Evolutionary conservation across 2,329 filamentous ascomycete species (phyloP).

Genomic region (Ophiostoma ips): DNA sequence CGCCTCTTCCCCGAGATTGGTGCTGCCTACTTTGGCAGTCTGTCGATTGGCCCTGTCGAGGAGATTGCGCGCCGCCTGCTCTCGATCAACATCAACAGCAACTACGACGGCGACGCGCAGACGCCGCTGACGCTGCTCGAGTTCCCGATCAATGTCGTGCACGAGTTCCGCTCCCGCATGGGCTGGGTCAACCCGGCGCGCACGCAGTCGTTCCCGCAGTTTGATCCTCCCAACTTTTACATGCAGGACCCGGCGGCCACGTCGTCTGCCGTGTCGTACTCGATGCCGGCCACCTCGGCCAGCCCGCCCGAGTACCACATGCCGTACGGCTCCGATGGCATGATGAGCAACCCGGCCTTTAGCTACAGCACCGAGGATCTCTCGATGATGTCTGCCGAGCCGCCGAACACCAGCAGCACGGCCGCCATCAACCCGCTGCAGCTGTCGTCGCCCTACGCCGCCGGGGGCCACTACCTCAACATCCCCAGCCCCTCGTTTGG

Average conservation of each 20-base stretch:
- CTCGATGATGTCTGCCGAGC: conserved; percentile 37
- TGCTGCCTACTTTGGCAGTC: conserved; percentile 70
- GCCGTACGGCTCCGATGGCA: conserved; percentile 29
- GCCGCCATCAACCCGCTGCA: conserved; percentile 40
- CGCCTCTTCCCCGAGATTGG: conserved; percentile 86
- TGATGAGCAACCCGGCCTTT: conserved; percentile 36
- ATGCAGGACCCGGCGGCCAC: conserved; percentile 17
- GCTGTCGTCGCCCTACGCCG: conserved; percentile 38
- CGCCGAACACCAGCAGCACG: conserved; percentile 15
- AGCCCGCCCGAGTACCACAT: conserved; percentile 26
- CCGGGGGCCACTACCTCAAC: conserved; percentile 43
- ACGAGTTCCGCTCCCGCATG: conserved; percentile 55
- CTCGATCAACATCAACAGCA: conserved; percentile 48
- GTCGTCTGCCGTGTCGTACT: conserved; percentile 4
- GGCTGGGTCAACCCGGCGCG: conserved; percentile 49
- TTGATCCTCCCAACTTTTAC: conserved; percentile 41
- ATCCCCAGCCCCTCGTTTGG: conserved; percentile 49
- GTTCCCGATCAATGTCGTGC: conserved; percentile 54
- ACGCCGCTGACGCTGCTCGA: conserved; percentile 56
- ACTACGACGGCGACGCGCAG: conserved; percentile 34
- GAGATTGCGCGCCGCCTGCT: conserved; percentile 68
- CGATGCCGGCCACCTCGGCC: conserved; percentile 20
- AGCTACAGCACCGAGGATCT: conserved; percentile 52
- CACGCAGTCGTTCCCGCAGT: conserved; percentile 47
- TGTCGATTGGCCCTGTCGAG: conserved; percentile 70